Base-by-base conservation (phyloP, 768 basidiomycete species). In the Multifurca ochricompacta region DNA sequence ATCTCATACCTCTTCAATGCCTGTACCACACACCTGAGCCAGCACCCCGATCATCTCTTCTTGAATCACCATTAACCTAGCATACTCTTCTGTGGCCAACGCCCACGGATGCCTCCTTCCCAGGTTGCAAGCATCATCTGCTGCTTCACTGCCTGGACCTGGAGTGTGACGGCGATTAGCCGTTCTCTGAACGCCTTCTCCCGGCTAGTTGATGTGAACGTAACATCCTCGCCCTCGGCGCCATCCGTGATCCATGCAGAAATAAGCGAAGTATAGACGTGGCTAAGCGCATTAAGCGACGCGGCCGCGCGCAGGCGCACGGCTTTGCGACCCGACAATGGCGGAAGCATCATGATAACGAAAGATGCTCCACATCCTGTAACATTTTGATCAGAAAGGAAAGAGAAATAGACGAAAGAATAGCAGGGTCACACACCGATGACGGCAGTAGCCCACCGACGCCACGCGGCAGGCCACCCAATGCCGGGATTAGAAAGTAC, bases 321-420 rank as follows among this genome's bases (percentile, higher is more conserved):
- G 27, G 74, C 71, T 41, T 71, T 74, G 49, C 76, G 73, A 3
- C 75, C 73, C 0, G 78, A 79, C 35, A 69, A 70, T 0, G 79
- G 76, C 3, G 78, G 78, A 59, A 80, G 66, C 62, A 80, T 69
- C 74, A 80, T 79, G 40, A 82, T 61, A 54, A 80, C 67, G 65
- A 77, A 79, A 0, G 74, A 75, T 2, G 76, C 79, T 2, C 68
- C 70, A 51, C 70, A 74, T 4, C 81, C 80, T 73, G 48, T 18
- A 47, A 6, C n/a, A 23, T 21, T 18, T 32, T 8, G 27, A 31
- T 19, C 37, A 21, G 30, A 31, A 37, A 13, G n/a, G n/a, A n/a
- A n/a, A n/a, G n/a, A n/a, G n/a, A n/a, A n/a, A n/a, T n/a, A n/a
- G n/a, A n/a, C n/a, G n/a, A 37, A n/a, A 14, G 53, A 35, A 35